Evolutionary conservation across 805 yeast genomes (phyloP), one percentile per base, ranked within the genome.

Genomic region (Barnettozyma pratensis): DNA sequence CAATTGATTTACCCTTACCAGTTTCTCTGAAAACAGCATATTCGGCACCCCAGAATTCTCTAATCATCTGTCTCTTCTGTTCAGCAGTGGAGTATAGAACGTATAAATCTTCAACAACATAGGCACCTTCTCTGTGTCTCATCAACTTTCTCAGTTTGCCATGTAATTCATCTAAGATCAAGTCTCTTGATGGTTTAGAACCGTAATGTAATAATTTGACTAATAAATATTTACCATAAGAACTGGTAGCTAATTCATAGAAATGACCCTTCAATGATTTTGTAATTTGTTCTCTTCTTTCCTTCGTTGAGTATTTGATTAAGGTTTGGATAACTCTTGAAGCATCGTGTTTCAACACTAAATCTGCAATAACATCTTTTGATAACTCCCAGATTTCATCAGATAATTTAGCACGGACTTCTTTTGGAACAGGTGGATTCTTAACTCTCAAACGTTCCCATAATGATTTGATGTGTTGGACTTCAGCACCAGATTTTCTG

Each of bases 91-190:
- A 81, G 67, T 91, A 92, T 49, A 90, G 78, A 27, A 88, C 87
- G 64, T 75, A 92, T 61, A 88, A 74, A 74, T 92, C 99, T 69
- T 92, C 98, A 55, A 91, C 90, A 37, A 92, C 98, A 61, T 92
- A 90, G 11, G 98, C 98, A 69, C 97, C 99, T 75, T 92, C 98
- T 71, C 87, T 85, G 70, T 92, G 97, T 74, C 96, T 83, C 94
- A 92, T 89, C 50, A 92, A 74, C 69, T 89, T 92, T 66, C 97
- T 78, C 61, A 88, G 79, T 59, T 84, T 83, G 44, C 99, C 99
- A 62, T 90, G 96, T 56, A 92, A 75, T 70, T 90, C 97, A 61
- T 84, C 77, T 48, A 91, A 75, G 48, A 92, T 85, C 36, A 80
- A 57, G 46, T 81, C 85, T 60, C 96, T 78, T 1, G 91, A 81